Conservation (phyloP, 371 early-diverging fungal genomes). For the Mortierella sp. region DNA sequence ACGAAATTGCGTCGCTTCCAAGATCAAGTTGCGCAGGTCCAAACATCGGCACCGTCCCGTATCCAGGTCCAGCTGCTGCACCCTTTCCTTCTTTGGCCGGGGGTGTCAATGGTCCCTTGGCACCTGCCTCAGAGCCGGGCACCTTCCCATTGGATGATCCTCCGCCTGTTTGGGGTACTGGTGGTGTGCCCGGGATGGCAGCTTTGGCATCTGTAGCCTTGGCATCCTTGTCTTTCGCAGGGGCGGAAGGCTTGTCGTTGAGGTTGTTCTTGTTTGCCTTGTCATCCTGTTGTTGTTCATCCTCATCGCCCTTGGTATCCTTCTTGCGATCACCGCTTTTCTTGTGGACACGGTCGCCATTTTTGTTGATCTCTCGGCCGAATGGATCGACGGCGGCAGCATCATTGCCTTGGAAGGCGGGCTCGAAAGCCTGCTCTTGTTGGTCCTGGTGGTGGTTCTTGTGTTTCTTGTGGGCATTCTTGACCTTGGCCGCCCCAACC, state of each 20-base stretch:
- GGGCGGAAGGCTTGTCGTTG: constrained; percentile 2
- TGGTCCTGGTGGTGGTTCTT: constrained; percentile 3
- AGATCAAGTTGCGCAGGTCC: constrained; percentile 54
- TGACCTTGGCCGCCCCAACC: not conserved
- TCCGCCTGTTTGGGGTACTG: not conserved
- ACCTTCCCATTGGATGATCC: not conserved
- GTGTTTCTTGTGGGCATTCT: constrained; percentile 2
- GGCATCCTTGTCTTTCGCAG: not conserved
- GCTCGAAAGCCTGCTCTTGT: not conserved
- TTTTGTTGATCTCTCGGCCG: not conserved
- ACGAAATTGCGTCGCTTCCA: constrained; percentile 4
- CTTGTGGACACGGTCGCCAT: not conserved
- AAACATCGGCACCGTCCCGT: constrained; percentile 55
- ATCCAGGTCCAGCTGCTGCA: constrained; percentile 3
- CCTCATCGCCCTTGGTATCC: not conserved
- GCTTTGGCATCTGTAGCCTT: not conserved
- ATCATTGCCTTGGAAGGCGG: not conserved
- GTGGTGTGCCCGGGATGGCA: not conserved
- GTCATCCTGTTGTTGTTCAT: constrained; percentile 4
- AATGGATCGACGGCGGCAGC: not conserved
- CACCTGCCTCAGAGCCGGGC: not conserved
- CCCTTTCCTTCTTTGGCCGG: constrained; percentile 9
- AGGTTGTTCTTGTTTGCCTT: constrained; percentile 4
- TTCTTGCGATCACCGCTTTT: not conserved
- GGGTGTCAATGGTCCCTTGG: not conserved